phyloP scores from a whole-genome alignment of 441 rosid genomes.

The Pelargonium citronellum region DNA sequence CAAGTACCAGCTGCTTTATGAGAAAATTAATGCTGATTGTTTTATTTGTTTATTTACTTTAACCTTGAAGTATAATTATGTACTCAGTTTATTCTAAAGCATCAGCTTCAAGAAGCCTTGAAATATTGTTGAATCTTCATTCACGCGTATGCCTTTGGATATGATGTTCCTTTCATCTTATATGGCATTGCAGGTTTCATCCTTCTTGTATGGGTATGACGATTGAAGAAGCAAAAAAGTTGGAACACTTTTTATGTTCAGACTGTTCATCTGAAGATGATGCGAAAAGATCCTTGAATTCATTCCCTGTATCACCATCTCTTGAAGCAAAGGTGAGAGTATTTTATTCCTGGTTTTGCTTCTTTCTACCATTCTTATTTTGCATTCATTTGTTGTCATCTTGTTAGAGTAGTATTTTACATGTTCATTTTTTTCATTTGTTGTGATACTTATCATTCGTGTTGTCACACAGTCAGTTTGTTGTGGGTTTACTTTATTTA shows the following conservation, averaged over 20 bases:
- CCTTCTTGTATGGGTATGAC: slow-evolving; percentile 80
- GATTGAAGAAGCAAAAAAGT: slow-evolving; percentile 76
- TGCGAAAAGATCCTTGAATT: slow-evolving; percentile 52
- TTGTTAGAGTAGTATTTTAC: neutral
- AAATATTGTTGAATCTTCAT: slow-evolving; percentile 5
- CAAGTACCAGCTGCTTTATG: neutral
- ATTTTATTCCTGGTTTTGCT: neutral
- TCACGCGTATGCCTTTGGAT: neutral
- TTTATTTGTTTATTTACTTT: neutral
- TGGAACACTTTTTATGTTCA: slow-evolving; percentile 71
- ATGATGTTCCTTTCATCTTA: neutral
- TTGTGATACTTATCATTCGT: neutral
- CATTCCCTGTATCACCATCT: slow-evolving; percentile 46
- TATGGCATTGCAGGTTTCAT: slow-evolving; percentile 50
- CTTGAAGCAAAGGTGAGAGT: slow-evolving; percentile 53
- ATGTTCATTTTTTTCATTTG: neutral
- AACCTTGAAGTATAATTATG: neutral
- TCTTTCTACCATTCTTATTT: neutral
- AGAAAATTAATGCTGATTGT: neutral
- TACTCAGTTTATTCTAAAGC: neutral
- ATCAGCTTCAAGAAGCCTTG: neutral
- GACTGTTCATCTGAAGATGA: slow-evolving; percentile 68
- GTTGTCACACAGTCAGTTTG: neutral
- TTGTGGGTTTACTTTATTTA: neutral
- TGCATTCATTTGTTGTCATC: neutral